Conservation (phyloP, 176 grass and related monocot species). For the Eleusine indica region DNA sequence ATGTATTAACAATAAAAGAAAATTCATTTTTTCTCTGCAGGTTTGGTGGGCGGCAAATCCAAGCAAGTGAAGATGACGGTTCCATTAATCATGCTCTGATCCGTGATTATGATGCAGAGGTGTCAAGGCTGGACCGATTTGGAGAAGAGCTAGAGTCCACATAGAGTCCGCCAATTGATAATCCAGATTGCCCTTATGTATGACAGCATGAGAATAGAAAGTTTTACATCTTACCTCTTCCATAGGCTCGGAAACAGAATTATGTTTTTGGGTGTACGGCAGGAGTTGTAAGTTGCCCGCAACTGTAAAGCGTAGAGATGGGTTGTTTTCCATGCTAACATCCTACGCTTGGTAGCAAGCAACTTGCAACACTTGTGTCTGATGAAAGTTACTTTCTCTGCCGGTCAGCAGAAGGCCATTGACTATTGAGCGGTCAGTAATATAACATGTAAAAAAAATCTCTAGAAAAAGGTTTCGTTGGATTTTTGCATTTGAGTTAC, state of each 20-base stretch:
- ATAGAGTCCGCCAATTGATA: background rate
- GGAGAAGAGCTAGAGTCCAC: slow-evolving; percentile 67
- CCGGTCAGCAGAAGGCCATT: no score
- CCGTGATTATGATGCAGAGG: slow-evolving; percentile 89
- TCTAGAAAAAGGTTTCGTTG: no score
- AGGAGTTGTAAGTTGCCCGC: background rate
- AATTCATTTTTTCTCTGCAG: slow-evolving; percentile 43
- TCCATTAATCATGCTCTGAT: slow-evolving; percentile 74
- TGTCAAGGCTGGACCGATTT: slow-evolving; percentile 78
- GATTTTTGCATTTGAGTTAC: no score
- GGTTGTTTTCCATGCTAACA: slow-evolving; percentile 10
- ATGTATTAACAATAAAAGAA: background rate
- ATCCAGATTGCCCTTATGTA: background rate
- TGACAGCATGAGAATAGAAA: slow-evolving; percentile 13
- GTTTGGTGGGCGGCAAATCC: slow-evolving; percentile 82
- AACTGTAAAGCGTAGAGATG: slow-evolving; percentile 10
- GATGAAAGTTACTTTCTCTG: no score
- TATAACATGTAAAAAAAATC: no score
- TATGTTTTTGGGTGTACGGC: no score
- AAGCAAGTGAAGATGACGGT: slow-evolving; percentile 82
- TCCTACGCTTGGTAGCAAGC: background rate
- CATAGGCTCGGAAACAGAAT: no score
- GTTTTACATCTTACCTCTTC: background rate
- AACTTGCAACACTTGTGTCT: background rate
- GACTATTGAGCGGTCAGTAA: no score